Conservation (phyloP, 768 basidiomycete genomes). For the Suillus plorans region DNA sequence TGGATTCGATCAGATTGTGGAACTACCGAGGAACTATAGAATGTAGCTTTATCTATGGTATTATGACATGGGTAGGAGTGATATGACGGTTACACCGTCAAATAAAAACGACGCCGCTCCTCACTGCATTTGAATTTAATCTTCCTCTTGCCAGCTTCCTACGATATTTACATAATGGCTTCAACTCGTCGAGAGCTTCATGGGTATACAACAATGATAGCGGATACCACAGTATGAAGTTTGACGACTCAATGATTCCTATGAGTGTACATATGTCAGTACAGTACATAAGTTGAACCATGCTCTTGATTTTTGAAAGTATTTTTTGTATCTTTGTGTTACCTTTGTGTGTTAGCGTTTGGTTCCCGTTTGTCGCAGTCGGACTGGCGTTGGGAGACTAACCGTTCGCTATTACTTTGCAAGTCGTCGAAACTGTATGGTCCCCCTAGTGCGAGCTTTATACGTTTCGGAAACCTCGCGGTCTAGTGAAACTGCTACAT, state of each 20-base stretch:
- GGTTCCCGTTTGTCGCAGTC: background rate
- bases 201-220: background rate
- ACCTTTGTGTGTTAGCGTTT: background rate
- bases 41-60: background rate
- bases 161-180: background rate
- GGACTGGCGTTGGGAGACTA: background rate
- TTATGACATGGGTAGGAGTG: background rate
- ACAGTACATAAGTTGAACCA: background rate
- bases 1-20: conserved; percentile 81
- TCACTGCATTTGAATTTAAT: background rate
- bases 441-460: background rate
- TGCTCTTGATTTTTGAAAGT: background rate
- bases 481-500: background rate
- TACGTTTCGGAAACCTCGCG: background rate
- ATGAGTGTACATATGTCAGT: background rate
- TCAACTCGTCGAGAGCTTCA: background rate
- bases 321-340: no score
- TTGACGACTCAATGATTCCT: background rate
- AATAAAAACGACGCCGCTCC: background rate
- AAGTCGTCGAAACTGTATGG: background rate
- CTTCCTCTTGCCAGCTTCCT: background rate
- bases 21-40: conserved; percentile 40
- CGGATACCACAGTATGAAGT: background rate
- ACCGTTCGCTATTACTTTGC: background rate
- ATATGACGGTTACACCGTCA: background rate